A percentile compares a stretch with the other conserved stretches of the same genome.
Evolutionary conservation across 2,329 filamentous ascomycete genomes (phyloP).

Genomic region (Colletotrichum noveboracense): DNA sequence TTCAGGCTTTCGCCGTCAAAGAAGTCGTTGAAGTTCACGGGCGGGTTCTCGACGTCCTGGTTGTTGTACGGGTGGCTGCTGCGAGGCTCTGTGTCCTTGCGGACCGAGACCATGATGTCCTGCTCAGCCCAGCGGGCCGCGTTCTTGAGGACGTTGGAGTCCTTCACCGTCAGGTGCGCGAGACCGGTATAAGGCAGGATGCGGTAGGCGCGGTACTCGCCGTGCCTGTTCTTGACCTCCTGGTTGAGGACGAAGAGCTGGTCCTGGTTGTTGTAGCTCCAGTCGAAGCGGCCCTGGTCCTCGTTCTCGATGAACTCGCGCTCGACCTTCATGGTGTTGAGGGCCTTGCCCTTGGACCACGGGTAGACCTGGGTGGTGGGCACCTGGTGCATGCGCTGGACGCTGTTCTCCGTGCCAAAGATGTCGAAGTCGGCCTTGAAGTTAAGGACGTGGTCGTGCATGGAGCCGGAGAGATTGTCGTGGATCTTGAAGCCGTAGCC

Average conservation of each 20-base stretch:
- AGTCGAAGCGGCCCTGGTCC: constrained; percentile 49
- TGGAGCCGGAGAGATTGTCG: constrained; percentile 50
- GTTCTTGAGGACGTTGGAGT: constrained; percentile 51
- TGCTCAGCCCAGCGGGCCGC: constrained; percentile 54
- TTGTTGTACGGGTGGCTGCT: constrained; percentile 50
- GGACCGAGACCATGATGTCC: constrained; percentile 55
- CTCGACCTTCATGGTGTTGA: constrained; percentile 58
- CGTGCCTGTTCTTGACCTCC: constrained; percentile 51
- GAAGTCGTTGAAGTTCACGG: constrained; percentile 56
- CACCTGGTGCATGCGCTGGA: constrained; percentile 40
- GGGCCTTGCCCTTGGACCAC: constrained; percentile 51
- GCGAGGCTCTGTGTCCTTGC: constrained; percentile 57
- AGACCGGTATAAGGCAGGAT: constrained; percentile 44
- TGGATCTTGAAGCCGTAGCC: constrained; percentile 57
- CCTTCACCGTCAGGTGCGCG: constrained; percentile 50
- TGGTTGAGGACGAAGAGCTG: constrained; percentile 58
- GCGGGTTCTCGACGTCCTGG: constrained; percentile 49
- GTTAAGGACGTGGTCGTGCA: constrained; percentile 62
- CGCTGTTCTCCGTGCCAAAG: constrained; percentile 49
- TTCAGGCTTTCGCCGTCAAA: constrained; percentile 42
- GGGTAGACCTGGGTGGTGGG: constrained; percentile 41
- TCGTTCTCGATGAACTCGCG: constrained; percentile 47
- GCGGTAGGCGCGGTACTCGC: constrained; percentile 57
- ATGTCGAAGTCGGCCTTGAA: constrained; percentile 62
- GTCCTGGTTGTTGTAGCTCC: constrained; percentile 50